phyloP scores from a whole-genome alignment of 768 basidiomycete species.

The Paxillus involutus region DNA sequence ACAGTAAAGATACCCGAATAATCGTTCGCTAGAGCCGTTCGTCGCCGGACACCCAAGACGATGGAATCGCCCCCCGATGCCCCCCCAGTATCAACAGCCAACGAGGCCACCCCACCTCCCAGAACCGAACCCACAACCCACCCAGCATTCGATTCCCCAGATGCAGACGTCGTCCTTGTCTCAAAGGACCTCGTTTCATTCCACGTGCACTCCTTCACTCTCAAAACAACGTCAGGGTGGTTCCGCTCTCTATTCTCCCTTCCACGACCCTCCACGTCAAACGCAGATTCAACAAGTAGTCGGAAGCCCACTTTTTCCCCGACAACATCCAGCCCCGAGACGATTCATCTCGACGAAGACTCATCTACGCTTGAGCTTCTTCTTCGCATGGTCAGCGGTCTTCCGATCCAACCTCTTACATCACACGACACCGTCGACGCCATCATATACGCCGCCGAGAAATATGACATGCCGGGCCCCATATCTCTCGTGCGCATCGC shows the following conservation, averaged over 20 bases:
- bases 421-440: conserved; percentile 56
- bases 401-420: conserved; percentile 47
- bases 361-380: conserved; percentile 52
- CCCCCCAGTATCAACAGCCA: background rate
- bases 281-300: background rate
- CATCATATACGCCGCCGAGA: conserved; percentile 63
- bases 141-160: conserved; percentile 48
- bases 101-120: background rate
- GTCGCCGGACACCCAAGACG: background rate
- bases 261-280: conserved; percentile 37
- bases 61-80: conserved; percentile 11
- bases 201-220: conserved; percentile 56
- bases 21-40: background rate
- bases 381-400: conserved; percentile 61
- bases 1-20: too few species aligned
- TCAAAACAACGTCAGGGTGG: conserved; percentile 66
- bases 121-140: conserved; percentile 35
- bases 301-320: conserved; percentile 8
- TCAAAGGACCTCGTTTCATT: conserved; percentile 54
- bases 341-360: conserved; percentile 60
- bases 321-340: conserved; percentile 25
- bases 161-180: conserved; percentile 56
- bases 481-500: conserved; percentile 58
- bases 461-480: conserved; percentile 71
- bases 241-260: conserved; percentile 61